Base-by-base conservation (phyloP, 2,329 filamentous ascomycete species). In the Phyllosticta paracitricarpa region DNA sequence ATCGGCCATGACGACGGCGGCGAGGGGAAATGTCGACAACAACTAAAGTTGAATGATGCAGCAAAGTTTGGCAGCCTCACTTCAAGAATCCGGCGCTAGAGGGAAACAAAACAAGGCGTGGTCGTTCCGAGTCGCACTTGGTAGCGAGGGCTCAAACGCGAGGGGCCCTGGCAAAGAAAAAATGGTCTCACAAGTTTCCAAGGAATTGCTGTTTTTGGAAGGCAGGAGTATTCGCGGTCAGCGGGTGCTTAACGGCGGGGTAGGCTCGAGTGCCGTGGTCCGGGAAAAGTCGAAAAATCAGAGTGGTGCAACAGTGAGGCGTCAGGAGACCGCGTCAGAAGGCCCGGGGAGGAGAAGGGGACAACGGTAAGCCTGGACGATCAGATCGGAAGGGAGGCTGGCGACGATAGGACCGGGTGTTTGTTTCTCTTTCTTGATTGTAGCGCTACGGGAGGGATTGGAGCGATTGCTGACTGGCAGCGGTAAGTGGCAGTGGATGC, bases 1-100 rank as follows among this genome's bases (percentile, higher is more conserved):
- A 30, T 62, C 60, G 10, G 60, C 22, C 60, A 62, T 62, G 60
- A 51, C 26, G 60, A 57, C 7, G 56, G 51, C 22, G 12, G 58
- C 30, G n/a, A 17, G 53, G 12, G 5, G 10, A 48, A 56, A n/a
- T 51, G 8, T 56, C 56, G 54, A 61, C 33, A 48, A 48, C 4
- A 48, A 48, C 40, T 19, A 48, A n/a, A 19, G 40, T n/a, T n/a
- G 14, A 48, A n/a, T 3, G 14, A 19, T 19, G n/a, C 40, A 48
- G 40, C 40, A 48, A 5, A 48, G 14, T 17, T n/a, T 17, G 40
- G 40, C 40, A 48, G 40, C 40, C 40, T 48, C 40, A 48, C 40
- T 48, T n/a, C 28, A 30, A 48, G 5, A n/a, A 17, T 48, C 14
- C 40, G 40, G 40, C 40, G 40, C 40, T n/a, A 48, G 40, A 48